Percentiles rank a stretch among this genome's conserved stretches.
Evolutionary conservation across 495 filamentous ascomycete species (phyloP).

Genomic region (Podospora comata): DNA sequence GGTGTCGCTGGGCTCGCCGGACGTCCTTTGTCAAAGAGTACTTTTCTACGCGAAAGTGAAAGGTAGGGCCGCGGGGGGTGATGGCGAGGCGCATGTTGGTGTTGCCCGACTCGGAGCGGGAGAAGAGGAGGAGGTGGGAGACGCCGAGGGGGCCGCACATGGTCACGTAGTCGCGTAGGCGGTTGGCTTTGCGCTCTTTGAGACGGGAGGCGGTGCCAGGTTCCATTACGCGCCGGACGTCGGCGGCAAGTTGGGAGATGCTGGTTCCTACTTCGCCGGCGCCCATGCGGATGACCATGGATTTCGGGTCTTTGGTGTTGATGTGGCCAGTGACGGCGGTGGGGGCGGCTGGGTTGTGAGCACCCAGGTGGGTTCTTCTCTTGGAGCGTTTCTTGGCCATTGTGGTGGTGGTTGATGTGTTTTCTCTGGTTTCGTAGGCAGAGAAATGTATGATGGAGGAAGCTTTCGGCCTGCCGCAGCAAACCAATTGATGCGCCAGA

Average conservation of each 20-base stretch:
- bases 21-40: conserved; percentile 94
- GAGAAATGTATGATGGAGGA: conserved; percentile 9
- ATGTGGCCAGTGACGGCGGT: conserved; percentile 38
- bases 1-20: conserved; percentile 72
- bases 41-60: conserved; percentile 93
- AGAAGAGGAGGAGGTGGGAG: conserved; percentile 91
- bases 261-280: conserved; percentile 90
- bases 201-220: conserved; percentile 85
- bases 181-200: conserved; percentile 85
- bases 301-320: conserved; percentile 70
- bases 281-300: conserved; percentile 97
- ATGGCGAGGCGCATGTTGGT: conserved; percentile 87
- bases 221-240: conserved; percentile 93
- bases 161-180: conserved; percentile 84
- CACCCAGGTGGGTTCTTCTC: conserved; percentile 80
- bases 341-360: conserved; percentile 53
- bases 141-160: conserved; percentile 96
- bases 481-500: conserved; percentile 12
- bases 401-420: conserved; percentile 21
- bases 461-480: conserved; percentile 8
- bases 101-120: conserved; percentile 82
- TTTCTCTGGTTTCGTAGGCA: conserved; percentile 12
- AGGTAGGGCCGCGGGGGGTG: conserved; percentile 84
- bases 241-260: conserved; percentile 85
- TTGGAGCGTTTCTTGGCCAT: conserved; percentile 85